Evolutionary conservation across 768 basidiomycete species (phyloP).

Genomic region (Calocera cornea): DNA sequence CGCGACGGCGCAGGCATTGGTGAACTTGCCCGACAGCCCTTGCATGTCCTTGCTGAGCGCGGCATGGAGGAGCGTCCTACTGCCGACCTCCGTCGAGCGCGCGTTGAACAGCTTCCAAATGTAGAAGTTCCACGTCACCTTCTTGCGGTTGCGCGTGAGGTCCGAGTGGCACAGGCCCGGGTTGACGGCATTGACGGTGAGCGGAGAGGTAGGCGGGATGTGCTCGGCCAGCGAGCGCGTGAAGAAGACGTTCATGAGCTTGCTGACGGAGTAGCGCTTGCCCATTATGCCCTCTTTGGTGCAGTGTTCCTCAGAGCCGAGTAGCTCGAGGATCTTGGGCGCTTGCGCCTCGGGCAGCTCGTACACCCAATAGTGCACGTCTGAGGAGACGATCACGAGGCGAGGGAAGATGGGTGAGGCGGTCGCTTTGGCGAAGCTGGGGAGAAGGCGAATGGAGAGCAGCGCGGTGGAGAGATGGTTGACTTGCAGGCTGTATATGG

Average conservation of each 20-base stretch:
- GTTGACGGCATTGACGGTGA: constrained; percentile 9
- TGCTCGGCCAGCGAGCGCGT: constrained; percentile 7
- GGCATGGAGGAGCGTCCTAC: constrained; percentile 5
- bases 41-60: constrained; percentile 6
- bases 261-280: not conserved
- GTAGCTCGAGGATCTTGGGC: not conserved
- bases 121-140: not conserved
- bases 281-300: not conserved
- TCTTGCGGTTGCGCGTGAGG: constrained; percentile 2
- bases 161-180: constrained; percentile 10
- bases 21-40: constrained; percentile 1
- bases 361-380: constrained; percentile 25
- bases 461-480: constrained; percentile 34
- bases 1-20: constrained; percentile 1
- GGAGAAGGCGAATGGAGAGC: constrained; percentile 32
- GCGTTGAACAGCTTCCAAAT: not conserved
- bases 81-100: constrained; percentile 7
- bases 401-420: constrained; percentile 23
- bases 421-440: constrained; percentile 29
- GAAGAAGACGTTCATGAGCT: constrained; percentile 11
- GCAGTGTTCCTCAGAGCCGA: not conserved
- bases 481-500: constrained; percentile 32
- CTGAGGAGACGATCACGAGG: constrained; percentile 34
- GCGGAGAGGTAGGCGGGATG: not conserved
- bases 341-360: not conserved